A percentile compares a stretch with the other conserved stretches of the same genome.
These are phyloP conservation scores for Sarcocystis neurona DNA, from an alignment of 169 alveolate species.

Conservation along the genomic window DNA sequence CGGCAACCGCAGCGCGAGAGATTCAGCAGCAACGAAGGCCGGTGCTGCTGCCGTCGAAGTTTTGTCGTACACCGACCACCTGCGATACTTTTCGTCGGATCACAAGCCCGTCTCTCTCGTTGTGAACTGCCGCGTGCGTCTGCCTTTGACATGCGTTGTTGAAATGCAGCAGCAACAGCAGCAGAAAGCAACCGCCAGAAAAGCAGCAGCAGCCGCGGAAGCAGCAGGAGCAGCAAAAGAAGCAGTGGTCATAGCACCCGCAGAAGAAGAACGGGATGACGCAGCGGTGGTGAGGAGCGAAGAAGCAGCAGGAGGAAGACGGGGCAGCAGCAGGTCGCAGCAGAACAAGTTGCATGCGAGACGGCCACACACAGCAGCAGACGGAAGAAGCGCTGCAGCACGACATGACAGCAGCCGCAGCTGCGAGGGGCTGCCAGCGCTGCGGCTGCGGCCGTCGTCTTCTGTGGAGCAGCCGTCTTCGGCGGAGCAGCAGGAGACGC, in stretches of 20 bases:
- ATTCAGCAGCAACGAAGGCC: not conserved
- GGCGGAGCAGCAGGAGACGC: not conserved
- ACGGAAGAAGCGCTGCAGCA: not conserved
- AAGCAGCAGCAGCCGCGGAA: not conserved
- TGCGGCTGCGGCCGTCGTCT: not conserved
- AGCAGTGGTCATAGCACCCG: not conserved
- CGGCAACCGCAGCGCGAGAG: not conserved
- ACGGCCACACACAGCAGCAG: not conserved
- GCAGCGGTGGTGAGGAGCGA: not conserved
- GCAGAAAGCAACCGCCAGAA: not conserved
- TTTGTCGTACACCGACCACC: constrained; percentile 44
- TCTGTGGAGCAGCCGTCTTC: not conserved
- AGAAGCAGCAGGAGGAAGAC: not conserved
- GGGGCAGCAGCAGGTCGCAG: not conserved
- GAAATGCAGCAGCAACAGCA: not conserved
- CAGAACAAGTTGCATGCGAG: not conserved
- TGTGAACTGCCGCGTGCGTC: not conserved
- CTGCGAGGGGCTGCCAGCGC: not conserved
- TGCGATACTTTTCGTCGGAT: constrained; percentile 32
- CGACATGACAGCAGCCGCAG: not conserved
- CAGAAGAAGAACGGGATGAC: not conserved
- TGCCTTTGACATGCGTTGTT: not conserved
- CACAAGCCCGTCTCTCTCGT: constrained; percentile 57
- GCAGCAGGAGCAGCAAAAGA: not conserved
- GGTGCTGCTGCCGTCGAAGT: not conserved